These are phyloP conservation scores for Wickerhamomyces subpelliculosus DNA, from an alignment of 805 yeast species.

Conservation along the genomic window DNA sequence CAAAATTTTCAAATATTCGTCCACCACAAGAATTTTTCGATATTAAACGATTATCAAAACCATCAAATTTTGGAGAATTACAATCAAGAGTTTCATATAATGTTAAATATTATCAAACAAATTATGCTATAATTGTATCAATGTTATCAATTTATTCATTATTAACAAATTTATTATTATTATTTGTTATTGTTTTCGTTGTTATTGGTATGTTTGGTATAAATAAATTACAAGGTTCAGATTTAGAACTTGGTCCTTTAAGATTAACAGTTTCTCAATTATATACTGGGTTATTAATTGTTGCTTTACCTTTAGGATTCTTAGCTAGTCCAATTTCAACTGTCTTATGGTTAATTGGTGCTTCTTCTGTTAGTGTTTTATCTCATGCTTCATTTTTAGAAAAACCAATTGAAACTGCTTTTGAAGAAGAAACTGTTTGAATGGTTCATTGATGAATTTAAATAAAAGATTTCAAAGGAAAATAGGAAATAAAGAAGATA, in stretches of 20 bases:
- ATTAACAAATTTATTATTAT: slow-evolving; percentile 73
- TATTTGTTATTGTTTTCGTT: slow-evolving; percentile 75
- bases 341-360: slow-evolving; percentile 86
- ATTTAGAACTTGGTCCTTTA: slow-evolving; percentile 64
- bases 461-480: neutral
- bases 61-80: slow-evolving; percentile 79
- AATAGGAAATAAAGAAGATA: neutral
- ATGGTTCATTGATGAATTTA: neutral
- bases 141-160: slow-evolving; percentile 77
- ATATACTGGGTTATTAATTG: slow-evolving; percentile 72
- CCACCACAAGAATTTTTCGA: slow-evolving; percentile 95
- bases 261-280: slow-evolving; percentile 70
- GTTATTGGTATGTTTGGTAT: slow-evolving; percentile 74
- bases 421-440: slow-evolving; percentile 59
- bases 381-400: slow-evolving; percentile 89
- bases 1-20: slow-evolving; percentile 62
- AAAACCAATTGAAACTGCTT: slow-evolving; percentile 92
- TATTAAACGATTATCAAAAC: slow-evolving; percentile 81
- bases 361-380: slow-evolving; percentile 69
- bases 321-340: slow-evolving; percentile 87
- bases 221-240: slow-evolving; percentile 72
- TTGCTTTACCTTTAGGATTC: slow-evolving; percentile 76
- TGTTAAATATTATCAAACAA: slow-evolving; percentile 79
- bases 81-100: slow-evolving; percentile 87
- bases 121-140: slow-evolving; percentile 70